Evolutionary conservation across 2,329 filamentous ascomycete species (phyloP), one percentile per base, ranked within the genome.

Genomic region (Colletotrichum chlorophyti): DNA sequence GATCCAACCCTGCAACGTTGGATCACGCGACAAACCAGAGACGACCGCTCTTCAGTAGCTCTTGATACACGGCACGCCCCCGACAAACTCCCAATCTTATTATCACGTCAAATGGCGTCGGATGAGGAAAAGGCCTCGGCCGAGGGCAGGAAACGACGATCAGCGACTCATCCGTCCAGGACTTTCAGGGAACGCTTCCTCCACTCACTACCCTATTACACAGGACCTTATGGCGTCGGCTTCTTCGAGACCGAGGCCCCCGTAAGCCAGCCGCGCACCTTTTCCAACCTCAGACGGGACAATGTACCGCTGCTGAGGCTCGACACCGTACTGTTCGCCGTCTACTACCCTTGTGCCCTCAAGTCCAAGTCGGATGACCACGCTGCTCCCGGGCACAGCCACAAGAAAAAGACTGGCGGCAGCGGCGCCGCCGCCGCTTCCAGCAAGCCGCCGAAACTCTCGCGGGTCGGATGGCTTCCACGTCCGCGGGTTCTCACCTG

Each of bases 221-320:
- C 82, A 1, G 88, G 88, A 0, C 85, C 85, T 0, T 89, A 90
- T 69, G 81, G 81, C 61, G 88, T 91, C 35, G 88, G 88, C 23
- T 89, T 85, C 11, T 79, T 89, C 68, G 87, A 90, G 64, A 76
- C 88, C 54, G 87, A 90, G 69, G 79, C 89, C 24, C 85, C 87
- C 5, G 80, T 79, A 14, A 68, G 73, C 11, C 57, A 72, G 2
- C 75, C 76, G 11, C 70, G 73, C 19, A 68, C 69, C 10, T 72
- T 79, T 51, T 80, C 74, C 12, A 66, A 69, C 60, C 73, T 78
- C 57, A 75, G 73, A 59, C 69, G 76, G 38, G 68, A 76, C 43
- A 68, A 71, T 32, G 71, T 69, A 45, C 72, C 73, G 21, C 72
- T 77, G 2, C 66, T 79, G 59, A 74, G 75, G 29, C 67, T 79